Base-by-base conservation (phyloP, 345 rosid species). In the Moricandia arvensis region DNA sequence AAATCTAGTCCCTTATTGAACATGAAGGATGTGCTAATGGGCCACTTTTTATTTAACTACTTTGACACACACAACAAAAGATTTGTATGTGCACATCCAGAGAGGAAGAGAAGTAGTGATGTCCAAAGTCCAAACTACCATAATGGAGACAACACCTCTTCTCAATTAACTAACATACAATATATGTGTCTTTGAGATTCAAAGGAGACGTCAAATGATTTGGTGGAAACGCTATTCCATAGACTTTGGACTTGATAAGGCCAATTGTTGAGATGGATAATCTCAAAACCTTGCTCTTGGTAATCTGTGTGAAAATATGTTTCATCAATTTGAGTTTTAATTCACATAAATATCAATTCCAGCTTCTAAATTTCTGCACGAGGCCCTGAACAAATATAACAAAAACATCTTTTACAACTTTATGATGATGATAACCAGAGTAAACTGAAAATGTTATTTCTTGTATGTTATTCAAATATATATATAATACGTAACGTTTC, bases 391-490 rank as follows among this genome's bases (percentile, higher is more conserved):
- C 8, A 72, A 34, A 58, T 43, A 17, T 31, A 59, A 75, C 68
- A 59, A 33, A 75, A 66, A 24, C 34, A 45, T 55, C 27, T 24
- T 16, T 51, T 60, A 69, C 74, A 69, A 53, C n/a, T 33, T 61
- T 35, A 35, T 68, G 62, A 67, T 43, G 16, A 13, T 75, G 12
- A 61, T 27, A 16, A 75, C 45, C 7, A 68, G 54, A 30, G 34
- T 11, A 21, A 30, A 45, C 13, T 41, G 37, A 58, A 30, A 29
- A 43, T n/a, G 51, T 59, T n/a, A 13, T 17, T 26, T 29, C 0
- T 58, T 21, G 4, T 55, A 16, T 62, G 16, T 61, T 27, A 51
- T 75, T 58, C 6, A 29, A 10, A 34, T 51, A 26, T n/a, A 34
- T 51, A 26, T n/a, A 18, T n/a, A 13, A 8, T 69, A 63, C 8